Conservation (phyloP, 768 basidiomycete species). For the Botryobasidium botryosum region DNA sequence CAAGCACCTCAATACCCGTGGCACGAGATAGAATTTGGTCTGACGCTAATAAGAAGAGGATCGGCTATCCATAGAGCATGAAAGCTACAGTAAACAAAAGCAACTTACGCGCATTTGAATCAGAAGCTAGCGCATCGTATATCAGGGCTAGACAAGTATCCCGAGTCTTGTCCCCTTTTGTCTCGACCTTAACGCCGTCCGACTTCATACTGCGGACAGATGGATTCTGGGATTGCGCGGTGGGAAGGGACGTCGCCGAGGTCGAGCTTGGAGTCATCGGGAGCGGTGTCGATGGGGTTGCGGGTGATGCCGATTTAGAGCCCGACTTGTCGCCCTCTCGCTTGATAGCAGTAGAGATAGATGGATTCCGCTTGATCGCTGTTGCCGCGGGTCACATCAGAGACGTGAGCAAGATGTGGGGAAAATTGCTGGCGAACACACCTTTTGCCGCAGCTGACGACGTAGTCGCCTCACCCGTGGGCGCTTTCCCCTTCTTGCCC, state of each 20-base stretch:
- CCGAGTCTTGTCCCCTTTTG: slow-evolving; percentile 53
- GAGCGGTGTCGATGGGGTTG: slow-evolving; percentile 18
- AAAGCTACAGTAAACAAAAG: slow-evolving; percentile 1
- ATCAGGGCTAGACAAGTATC: slow-evolving; percentile 80
- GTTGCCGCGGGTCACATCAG: slow-evolving; percentile 8
- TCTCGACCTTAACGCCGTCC: slow-evolving; percentile 46
- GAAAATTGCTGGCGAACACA: background rate
- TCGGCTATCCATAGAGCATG: slow-evolving; percentile 2
- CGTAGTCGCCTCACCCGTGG: background rate
- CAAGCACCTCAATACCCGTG: slow-evolving; percentile 51
- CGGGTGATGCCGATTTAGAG: slow-evolving; percentile 12
- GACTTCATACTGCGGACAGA: slow-evolving; percentile 39
- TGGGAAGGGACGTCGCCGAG: slow-evolving; percentile 8
- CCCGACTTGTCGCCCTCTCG: slow-evolving; percentile 17
- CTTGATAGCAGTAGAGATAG: slow-evolving; percentile 1
- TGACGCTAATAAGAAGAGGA: slow-evolving; percentile 30
- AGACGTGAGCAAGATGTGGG: slow-evolving; percentile 2
- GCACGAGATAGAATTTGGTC: slow-evolving; percentile 54
- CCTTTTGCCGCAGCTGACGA: slow-evolving; percentile 2
- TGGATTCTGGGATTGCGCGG: slow-evolving; percentile 16
- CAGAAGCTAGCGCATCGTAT: slow-evolving; percentile 78
- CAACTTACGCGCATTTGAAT: slow-evolving; percentile 74
- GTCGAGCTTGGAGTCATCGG: slow-evolving; percentile 25
- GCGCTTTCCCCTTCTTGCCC: slow-evolving; percentile 21
- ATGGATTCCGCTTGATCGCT: slow-evolving; percentile 1